Evolutionary conservation across 2,329 filamentous ascomycete species (phyloP).

Genomic region (Xylaria arbuscula): DNA sequence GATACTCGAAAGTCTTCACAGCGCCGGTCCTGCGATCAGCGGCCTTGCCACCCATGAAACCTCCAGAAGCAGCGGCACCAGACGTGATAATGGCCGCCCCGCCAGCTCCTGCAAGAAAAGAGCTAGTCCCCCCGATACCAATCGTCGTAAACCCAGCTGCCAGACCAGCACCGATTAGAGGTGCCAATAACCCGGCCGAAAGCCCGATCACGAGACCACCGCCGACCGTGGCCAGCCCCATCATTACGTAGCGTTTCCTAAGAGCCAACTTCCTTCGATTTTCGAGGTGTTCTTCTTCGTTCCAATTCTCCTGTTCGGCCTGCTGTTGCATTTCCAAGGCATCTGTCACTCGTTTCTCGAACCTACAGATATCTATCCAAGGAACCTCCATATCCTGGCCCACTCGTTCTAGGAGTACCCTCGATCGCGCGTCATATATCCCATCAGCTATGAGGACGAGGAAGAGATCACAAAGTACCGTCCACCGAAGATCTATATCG

Average conservation of each 20-base stretch:
- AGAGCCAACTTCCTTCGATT: conserved; percentile 81
- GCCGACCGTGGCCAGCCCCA: conserved; percentile 96
- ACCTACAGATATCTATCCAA: conserved; percentile 94
- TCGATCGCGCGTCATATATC: conserved; percentile 88
- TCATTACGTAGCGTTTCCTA: conserved; percentile 88
- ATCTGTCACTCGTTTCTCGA: conserved; percentile 97
- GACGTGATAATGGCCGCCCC: conserved; percentile 96
- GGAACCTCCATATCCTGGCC: conserved; percentile 82
- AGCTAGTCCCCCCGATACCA: conserved; percentile 86
- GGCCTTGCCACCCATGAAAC: conserved; percentile 85
- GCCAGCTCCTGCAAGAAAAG: conserved; percentile 90
- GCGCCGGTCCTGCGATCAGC: conserved; percentile 89
- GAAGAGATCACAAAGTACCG: conserved; percentile 94
- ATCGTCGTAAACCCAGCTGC: conserved; percentile 96
- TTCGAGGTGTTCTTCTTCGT: conserved; percentile 95
- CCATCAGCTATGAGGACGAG: conserved; percentile 96
- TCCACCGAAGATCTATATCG: conserved; percentile 97
- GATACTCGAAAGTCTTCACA: conserved; percentile 96
- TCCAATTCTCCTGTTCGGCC: conserved; percentile 96
- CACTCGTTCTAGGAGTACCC: conserved; percentile 84
- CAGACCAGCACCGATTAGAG: conserved; percentile 91
- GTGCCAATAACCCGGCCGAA: conserved; percentile 89
- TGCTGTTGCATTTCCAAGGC: conserved; percentile 97
- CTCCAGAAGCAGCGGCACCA: conserved; percentile 84
- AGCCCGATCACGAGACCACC: conserved; percentile 95